Conservation (phyloP, 306 rosid genomes). For the Benincasa hispida region DNA sequence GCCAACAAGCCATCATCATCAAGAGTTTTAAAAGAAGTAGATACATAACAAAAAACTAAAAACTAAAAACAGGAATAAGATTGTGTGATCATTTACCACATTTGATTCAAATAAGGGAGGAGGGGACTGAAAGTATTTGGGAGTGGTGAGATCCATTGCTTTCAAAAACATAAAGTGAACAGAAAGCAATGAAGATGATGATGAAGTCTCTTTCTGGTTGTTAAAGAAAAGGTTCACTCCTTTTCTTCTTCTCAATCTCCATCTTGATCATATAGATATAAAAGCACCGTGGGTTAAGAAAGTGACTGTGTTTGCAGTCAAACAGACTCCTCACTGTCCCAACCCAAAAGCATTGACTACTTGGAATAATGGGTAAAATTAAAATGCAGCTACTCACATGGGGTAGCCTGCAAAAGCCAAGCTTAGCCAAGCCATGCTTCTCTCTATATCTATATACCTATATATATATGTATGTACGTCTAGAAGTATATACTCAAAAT, state of each 20-base stretch:
- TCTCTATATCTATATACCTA: neutral
- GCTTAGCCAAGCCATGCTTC: slow-evolving; percentile 1
- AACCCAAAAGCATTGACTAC: slow-evolving; percentile 30
- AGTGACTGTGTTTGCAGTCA: slow-evolving; percentile 33
- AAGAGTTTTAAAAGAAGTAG: neutral
- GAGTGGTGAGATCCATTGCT: slow-evolving; percentile 47
- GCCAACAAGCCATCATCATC: neutral
- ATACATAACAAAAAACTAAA: neutral
- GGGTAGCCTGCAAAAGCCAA: slow-evolving; percentile 16
- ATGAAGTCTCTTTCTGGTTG: neutral
- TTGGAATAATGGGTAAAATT: slow-evolving; percentile 13
- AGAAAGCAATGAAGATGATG: neutral
- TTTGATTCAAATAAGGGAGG: slow-evolving; percentile 27
- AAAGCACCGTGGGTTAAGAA: slow-evolving; percentile 23
- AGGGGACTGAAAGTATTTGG: slow-evolving; percentile 40
- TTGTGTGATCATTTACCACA: slow-evolving; percentile 24
- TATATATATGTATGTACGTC: neutral
- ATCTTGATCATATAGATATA: slow-evolving; percentile 8
- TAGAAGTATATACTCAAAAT: neutral
- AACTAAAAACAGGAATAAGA: neutral
- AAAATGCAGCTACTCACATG: slow-evolving; percentile 29
- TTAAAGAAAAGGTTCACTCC: neutral
- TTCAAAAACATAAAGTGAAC: neutral
- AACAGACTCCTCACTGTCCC: slow-evolving; percentile 17
- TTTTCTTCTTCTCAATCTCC: neutral